These are phyloP conservation scores for Xylariomycetidae sp. DNA, from an alignment of 2,329 filamentous ascomycete genomes.

Conservation along the genomic window DNA sequence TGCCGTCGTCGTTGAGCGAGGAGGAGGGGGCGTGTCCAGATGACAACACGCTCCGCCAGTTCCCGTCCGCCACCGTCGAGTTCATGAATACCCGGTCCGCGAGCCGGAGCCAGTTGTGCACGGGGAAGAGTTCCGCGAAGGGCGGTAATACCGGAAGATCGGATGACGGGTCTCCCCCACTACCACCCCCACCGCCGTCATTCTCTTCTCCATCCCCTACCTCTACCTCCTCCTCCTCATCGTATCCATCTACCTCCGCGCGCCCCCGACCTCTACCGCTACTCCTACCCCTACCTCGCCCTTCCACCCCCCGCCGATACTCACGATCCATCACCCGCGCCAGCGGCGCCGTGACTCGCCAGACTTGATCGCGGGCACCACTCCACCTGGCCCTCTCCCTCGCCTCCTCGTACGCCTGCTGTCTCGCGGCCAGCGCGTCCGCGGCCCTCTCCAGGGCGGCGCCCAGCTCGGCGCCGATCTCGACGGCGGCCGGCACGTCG, in stretches of 20 bases:
- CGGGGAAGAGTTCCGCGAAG: constrained; percentile 53
- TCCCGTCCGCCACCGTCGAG: constrained; percentile 52
- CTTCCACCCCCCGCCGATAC: constrained; percentile 18
- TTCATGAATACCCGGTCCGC: constrained; percentile 75
- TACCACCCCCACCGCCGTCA: too few relatives aligned
- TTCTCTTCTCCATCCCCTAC: constrained; percentile 25
- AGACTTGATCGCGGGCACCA: constrained; percentile 57
- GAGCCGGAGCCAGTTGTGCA: constrained; percentile 58
- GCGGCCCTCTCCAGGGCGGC: constrained; percentile 63
- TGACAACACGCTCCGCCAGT: constrained; percentile 59
- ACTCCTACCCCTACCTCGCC: neutral
- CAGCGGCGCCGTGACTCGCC: constrained; percentile 54
- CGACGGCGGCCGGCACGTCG: constrained; percentile 67
- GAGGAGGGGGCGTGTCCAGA: neutral
- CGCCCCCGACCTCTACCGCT: neutral
- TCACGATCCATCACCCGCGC: constrained; percentile 22
- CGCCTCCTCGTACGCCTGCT: constrained; percentile 58
- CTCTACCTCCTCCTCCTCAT: constrained; percentile 2
- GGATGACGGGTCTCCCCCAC: neutral
- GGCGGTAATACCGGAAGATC: constrained; percentile 27
- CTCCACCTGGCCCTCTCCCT: constrained; percentile 57
- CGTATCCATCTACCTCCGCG: neutral
- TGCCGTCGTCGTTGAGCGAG: neutral
- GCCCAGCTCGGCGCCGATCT: constrained; percentile 65
- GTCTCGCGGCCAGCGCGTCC: constrained; percentile 58